Conservation (phyloP, 108 stramenopile genomes). For the Seminavis robusta region DNA sequence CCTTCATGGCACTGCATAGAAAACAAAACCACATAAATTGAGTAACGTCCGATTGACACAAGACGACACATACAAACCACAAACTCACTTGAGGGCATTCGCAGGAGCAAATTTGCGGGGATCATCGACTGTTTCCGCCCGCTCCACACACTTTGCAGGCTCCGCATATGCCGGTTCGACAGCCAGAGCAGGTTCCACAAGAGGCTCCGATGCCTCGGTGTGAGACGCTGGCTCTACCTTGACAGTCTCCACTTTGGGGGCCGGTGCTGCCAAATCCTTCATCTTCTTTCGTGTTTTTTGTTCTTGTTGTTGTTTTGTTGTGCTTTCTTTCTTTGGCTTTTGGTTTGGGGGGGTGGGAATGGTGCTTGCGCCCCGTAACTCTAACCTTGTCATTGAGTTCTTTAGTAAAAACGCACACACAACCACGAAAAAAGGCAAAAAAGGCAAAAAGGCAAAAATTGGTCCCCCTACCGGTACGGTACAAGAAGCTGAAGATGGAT, state of each 20-base stretch:
- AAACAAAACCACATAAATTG: not conserved
- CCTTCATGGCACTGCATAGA: not conserved
- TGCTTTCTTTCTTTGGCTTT: no score
- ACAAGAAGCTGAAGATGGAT: no score
- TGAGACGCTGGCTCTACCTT: conserved; percentile 14
- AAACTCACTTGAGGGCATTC: not conserved
- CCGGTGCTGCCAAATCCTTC: conserved; percentile 41
- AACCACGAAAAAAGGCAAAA: no score
- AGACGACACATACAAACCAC: no score
- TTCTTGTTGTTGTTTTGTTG: no score
- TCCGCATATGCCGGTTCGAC: conserved; percentile 16
- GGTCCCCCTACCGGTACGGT: no score
- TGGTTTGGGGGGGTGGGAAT: no score
- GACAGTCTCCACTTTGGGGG: conserved; percentile 56
- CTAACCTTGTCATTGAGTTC: no score
- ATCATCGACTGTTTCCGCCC: conserved; percentile 12
- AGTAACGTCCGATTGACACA: not conserved
- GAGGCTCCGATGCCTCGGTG: conserved; percentile 3
- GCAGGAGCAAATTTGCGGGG: conserved; percentile 25
- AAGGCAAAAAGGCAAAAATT: no score
- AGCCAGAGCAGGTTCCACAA: conserved; percentile 20
- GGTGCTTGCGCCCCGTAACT: no score
- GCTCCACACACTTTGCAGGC: conserved; percentile 27
- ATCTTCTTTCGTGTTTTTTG: no score
- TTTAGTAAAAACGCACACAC: no score